phyloP scores from a whole-genome alignment of 345 rosid species.

The Boechera stricta region DNA sequence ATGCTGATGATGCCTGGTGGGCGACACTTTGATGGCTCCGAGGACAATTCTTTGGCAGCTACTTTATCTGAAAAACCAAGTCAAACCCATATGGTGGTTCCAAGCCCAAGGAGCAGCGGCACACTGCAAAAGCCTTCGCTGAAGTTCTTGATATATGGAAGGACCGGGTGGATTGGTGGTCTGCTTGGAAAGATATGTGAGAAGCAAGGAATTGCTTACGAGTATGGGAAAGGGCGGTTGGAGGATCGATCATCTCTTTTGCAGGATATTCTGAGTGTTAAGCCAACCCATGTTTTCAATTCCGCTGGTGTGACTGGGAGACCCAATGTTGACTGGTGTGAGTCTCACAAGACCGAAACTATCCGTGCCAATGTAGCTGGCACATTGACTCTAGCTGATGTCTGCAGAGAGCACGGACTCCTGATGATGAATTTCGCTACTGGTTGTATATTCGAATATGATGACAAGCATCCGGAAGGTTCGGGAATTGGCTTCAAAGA shows the following conservation, averaged over 20 bases:
- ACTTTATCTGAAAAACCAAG: conserved; percentile 44
- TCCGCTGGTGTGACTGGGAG: conserved; percentile 84
- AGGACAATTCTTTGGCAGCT: conserved; percentile 54
- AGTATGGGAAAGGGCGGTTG: conserved; percentile 75
- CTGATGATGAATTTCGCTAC: conserved; percentile 77
- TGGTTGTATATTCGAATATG: conserved; percentile 83
- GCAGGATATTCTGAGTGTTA: conserved; percentile 59
- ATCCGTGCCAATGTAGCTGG: conserved; percentile 78
- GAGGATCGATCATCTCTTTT: conserved; percentile 68
- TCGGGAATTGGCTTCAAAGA: conserved; percentile 74
- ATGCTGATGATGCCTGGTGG: conserved; percentile 98
- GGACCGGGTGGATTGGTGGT: conserved; percentile 87
- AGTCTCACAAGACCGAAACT: conserved; percentile 72
- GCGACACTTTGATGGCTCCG: conserved; percentile 73
- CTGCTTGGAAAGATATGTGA: conserved; percentile 70
- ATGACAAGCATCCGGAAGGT: conserved; percentile 61
- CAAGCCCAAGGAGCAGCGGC: conserved; percentile 50
- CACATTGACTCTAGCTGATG: conserved; percentile 75
- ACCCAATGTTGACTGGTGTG: conserved; percentile 89
- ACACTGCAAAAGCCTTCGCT: conserved; percentile 53
- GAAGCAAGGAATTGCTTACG: conserved; percentile 68
- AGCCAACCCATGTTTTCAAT: conserved; percentile 83
- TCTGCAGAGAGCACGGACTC: conserved; percentile 72
- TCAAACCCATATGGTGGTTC: conserved; percentile 71
- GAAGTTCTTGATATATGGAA: conserved; percentile 77